Evolutionary conservation across 805 yeast genomes (phyloP).

Genomic region (Candida saitoana): DNA sequence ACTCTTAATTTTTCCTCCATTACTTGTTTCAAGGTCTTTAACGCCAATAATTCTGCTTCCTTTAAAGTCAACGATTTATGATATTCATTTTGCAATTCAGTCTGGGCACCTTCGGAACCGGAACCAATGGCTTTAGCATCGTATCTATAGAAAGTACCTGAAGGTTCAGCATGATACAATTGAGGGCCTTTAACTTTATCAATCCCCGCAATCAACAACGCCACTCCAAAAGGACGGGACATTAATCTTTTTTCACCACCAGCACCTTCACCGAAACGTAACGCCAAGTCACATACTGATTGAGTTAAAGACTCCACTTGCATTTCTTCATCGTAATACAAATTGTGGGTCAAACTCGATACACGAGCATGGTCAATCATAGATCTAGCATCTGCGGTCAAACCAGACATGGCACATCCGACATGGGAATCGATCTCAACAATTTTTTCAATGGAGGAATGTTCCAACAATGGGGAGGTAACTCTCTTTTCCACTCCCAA

Average conservation of each 20-base stretch:
- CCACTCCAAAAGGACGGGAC: slow-evolving; percentile 99
- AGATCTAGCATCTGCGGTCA: slow-evolving; percentile 97
- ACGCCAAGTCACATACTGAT: slow-evolving; percentile 92
- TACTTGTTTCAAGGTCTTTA: slow-evolving; percentile 91
- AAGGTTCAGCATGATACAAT: slow-evolving; percentile 97
- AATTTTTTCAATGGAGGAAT: slow-evolving; percentile 91
- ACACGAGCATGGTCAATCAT: slow-evolving; percentile 99
- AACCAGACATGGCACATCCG: slow-evolving; percentile 98
- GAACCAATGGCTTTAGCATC: slow-evolving; percentile 99
- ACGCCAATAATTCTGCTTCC: slow-evolving; percentile 87
- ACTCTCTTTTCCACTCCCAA: slow-evolving; percentile 97
- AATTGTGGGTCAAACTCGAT: slow-evolving; percentile 76
- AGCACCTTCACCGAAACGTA: slow-evolving; percentile 96
- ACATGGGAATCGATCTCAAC: slow-evolving; percentile 91
- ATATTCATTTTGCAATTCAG: slow-evolving; percentile 94
- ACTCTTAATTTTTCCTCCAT: slow-evolving; percentile 96
- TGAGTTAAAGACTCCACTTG: slow-evolving; percentile 93
- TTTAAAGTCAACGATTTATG: slow-evolving; percentile 85
- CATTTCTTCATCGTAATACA: slow-evolving; percentile 89
- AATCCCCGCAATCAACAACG: slow-evolving; percentile 88
- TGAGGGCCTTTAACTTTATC: slow-evolving; percentile 95
- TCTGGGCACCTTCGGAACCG: slow-evolving; percentile 98
- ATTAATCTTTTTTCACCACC: slow-evolving; percentile 90
- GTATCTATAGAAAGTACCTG: slow-evolving; percentile 95
- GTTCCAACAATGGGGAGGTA: slow-evolving; percentile 85